These are phyloP conservation scores for Phylloporus sp. DNA, from an alignment of 768 basidiomycete genomes.

Conservation along the genomic window DNA sequence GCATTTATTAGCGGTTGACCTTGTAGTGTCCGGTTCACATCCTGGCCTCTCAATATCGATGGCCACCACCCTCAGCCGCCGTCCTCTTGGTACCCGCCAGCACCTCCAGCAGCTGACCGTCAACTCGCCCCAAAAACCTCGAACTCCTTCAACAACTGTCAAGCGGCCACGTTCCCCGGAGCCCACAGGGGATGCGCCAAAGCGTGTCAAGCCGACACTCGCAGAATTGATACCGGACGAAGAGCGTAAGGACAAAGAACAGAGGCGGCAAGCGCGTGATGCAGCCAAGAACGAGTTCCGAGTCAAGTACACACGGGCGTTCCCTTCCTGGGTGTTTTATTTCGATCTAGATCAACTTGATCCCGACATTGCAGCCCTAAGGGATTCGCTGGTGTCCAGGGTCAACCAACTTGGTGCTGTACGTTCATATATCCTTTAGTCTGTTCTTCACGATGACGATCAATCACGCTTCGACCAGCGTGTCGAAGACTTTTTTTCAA, in stretches of 20 bases:
- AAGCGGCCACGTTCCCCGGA: slow-evolving; percentile 55
- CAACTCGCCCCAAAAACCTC: slow-evolving; percentile 34
- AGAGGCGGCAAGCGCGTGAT: slow-evolving; percentile 47
- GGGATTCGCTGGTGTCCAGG: slow-evolving; percentile 44
- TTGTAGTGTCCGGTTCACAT: not conserved
- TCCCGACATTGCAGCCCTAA: slow-evolving; percentile 32
- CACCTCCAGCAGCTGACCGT: slow-evolving; percentile 33
- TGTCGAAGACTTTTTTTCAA: slow-evolving; percentile 86
- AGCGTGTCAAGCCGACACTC: slow-evolving; percentile 41
- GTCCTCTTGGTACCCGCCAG: slow-evolving; percentile 43
- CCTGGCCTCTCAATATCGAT: slow-evolving; percentile 22
- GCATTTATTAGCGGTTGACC: slow-evolving; percentile 10
- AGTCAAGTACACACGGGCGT: slow-evolving; percentile 78
- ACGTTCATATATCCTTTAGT: slow-evolving; percentile 31
- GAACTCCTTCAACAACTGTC: slow-evolving; percentile 28
- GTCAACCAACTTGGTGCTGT: slow-evolving; percentile 75
- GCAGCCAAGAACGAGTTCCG: slow-evolving; percentile 66
- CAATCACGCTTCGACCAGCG: slow-evolving; percentile 41
- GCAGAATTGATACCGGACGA: slow-evolving; percentile 30
- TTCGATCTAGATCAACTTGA: slow-evolving; percentile 62
- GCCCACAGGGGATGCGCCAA: slow-evolving; percentile 34
- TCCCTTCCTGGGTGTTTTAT: slow-evolving; percentile 81
- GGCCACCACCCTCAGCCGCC: slow-evolving; percentile 43
- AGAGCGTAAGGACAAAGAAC: slow-evolving; percentile 43
- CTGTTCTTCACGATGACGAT: not conserved